A percentile compares a stretch with the other conserved stretches of the same genome.
Evolutionary conservation across 2,329 filamentous ascomycete genomes (phyloP).

Genomic region (Penicillium sp.): DNA sequence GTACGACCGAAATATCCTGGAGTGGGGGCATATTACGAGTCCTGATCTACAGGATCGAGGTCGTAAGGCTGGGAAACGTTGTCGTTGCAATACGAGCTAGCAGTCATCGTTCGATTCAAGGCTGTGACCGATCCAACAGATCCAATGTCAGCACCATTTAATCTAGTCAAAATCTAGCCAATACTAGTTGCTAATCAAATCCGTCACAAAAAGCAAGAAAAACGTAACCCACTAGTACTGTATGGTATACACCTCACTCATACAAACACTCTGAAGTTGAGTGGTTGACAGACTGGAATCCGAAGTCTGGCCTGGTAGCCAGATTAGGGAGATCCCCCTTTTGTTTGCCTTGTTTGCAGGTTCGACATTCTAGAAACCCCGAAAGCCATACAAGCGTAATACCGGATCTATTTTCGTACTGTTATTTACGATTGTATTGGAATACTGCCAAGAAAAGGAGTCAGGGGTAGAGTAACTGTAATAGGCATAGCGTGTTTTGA

Average conservation of each 20-base stretch:
- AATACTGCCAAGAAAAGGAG: constrained; percentile 5
- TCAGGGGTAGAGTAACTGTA: too few species aligned
- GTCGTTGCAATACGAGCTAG: background rate
- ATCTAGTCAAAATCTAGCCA: background rate
- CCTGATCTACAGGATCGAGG: background rate
- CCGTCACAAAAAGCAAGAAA: background rate
- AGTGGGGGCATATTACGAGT: constrained; percentile 4
- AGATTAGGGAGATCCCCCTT: background rate
- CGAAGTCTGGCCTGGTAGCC: background rate
- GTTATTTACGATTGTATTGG: constrained; percentile 1
- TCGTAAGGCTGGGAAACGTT: background rate
- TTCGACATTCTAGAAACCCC: background rate
- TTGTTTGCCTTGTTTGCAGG: constrained; percentile 4
- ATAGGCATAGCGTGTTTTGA: too few species aligned
- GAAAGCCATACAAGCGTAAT: constrained; percentile 1
- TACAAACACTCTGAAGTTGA: background rate
- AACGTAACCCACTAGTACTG: background rate
- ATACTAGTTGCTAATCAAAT: background rate
- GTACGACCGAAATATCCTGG: too few species aligned
- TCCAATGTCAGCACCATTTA: background rate
- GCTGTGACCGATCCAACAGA: background rate
- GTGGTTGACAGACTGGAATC: background rate
- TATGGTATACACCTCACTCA: background rate
- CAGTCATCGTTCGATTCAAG: background rate
- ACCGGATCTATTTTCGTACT: constrained; percentile 2